Evolutionary conservation across 805 yeast genomes (phyloP).

Genomic region (Sugiyamaella floridensis): DNA sequence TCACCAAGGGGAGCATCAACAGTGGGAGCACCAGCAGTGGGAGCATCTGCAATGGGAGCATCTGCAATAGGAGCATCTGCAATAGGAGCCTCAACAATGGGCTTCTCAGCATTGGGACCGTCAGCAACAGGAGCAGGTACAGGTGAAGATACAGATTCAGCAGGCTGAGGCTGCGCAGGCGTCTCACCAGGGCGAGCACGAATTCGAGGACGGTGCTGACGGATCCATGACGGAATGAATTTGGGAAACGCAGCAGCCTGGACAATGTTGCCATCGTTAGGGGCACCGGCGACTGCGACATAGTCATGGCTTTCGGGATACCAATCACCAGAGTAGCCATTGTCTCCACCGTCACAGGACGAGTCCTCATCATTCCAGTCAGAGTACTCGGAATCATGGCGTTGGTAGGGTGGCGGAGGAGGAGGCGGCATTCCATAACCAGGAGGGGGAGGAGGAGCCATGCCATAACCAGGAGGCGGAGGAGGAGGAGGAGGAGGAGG

Average conservation of each 20-base stretch:
- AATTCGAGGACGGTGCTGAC: background rate
- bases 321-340: conserved; percentile 1
- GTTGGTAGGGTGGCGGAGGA: background rate
- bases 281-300: background rate
- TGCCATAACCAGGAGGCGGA: background rate
- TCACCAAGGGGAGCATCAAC: background rate
- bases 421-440: background rate
- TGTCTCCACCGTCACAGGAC: background rate
- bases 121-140: background rate
- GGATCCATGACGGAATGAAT: conserved; percentile 3
- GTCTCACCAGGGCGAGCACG: background rate
- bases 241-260: conserved; percentile 3
- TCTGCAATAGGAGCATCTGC: background rate
- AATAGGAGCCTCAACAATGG: background rate
- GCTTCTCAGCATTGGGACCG: background rate
- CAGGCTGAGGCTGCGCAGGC: background rate
- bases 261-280: background rate
- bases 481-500: background rate
- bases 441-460: background rate
- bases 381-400: background rate
- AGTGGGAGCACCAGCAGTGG: background rate
- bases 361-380: background rate
- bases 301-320: conserved; percentile 3
- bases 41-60: background rate
- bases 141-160: no score